Evolutionary conservation across 2,329 filamentous ascomycete species (phyloP).

Genomic region (Lachnellula subtilissima): DNA sequence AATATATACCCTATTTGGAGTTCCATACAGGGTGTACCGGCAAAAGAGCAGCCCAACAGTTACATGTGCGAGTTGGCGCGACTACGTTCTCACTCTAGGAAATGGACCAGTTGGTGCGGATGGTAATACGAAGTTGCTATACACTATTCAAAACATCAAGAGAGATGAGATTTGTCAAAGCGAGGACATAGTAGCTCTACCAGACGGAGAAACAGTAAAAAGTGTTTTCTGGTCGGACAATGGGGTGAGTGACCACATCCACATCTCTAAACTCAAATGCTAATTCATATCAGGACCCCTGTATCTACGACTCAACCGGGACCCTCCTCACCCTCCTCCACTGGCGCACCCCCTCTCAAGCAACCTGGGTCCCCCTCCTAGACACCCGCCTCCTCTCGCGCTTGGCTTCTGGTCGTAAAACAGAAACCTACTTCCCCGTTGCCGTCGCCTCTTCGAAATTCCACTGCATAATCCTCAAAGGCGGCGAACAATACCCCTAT

Average conservation of each 20-base stretch:
- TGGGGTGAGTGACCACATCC: slow-evolving; percentile 55
- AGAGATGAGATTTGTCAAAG: slow-evolving; percentile 91
- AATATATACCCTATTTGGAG: slow-evolving; percentile 87
- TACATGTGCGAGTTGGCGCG: slow-evolving; percentile 87
- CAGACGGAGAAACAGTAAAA: slow-evolving; percentile 66
- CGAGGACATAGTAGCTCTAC: slow-evolving; percentile 84
- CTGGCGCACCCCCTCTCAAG: slow-evolving; percentile 82
- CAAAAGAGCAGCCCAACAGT: slow-evolving; percentile 89
- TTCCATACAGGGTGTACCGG: slow-evolving; percentile 82
- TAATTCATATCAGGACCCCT: slow-evolving; percentile 63
- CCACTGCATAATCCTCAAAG: slow-evolving; percentile 98
- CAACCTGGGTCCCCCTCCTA: slow-evolving; percentile 85
- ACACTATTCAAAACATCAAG: slow-evolving; percentile 93
- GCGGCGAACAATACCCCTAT: slow-evolving; percentile 86
- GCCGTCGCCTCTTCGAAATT: slow-evolving; percentile 89
- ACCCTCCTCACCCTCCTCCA: slow-evolving; percentile 83
- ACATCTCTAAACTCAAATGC: not conserved
- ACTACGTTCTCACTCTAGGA: slow-evolving; percentile 94
- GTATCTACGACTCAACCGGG: slow-evolving; percentile 90
- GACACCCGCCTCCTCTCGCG: slow-evolving; percentile 83
- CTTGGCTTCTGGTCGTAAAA: slow-evolving; percentile 76
- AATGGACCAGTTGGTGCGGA: slow-evolving; percentile 82
- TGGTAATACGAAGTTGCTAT: slow-evolving; percentile 72
- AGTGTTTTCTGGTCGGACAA: slow-evolving; percentile 88
- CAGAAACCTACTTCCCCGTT: slow-evolving; percentile 91